These are phyloP conservation scores for Cladorrhinum sp. DNA, from an alignment of 2,329 filamentous ascomycete species.

Conservation along the genomic window DNA sequence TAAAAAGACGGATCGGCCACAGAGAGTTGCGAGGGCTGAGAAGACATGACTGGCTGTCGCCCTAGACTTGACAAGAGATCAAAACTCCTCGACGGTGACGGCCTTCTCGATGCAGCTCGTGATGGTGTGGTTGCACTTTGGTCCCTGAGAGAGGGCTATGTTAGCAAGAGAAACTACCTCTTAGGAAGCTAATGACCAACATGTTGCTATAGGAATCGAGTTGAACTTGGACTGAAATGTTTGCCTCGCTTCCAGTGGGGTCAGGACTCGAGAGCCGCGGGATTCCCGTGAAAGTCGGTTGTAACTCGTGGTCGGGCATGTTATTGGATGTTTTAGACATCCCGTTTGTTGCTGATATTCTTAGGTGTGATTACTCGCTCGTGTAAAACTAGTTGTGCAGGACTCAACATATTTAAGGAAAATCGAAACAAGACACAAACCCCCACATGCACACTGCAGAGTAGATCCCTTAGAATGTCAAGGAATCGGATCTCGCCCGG, in stretches of 20 bases:
- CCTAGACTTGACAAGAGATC: slow-evolving; percentile 9
- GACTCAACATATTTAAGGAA: slow-evolving; percentile 8
- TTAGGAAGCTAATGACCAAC: slow-evolving; percentile 9
- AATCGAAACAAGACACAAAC: background rate
- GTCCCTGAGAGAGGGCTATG: slow-evolving; percentile 2
- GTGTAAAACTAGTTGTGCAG: background rate
- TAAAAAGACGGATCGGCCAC: slow-evolving; percentile 2
- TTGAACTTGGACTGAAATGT: slow-evolving; percentile 25
- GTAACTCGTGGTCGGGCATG: slow-evolving; percentile 13
- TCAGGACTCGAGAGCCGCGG: slow-evolving; percentile 17
- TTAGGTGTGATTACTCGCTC: background rate
- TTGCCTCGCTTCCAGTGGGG: slow-evolving; percentile 20
- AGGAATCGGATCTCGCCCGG: slow-evolving; percentile 6
- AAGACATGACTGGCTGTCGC: slow-evolving; percentile 15
- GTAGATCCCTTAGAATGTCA: background rate
- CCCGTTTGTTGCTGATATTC: background rate
- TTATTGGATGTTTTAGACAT: background rate
- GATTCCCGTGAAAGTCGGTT: background rate
- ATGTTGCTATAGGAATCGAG: slow-evolving; percentile 24
- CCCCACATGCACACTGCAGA: background rate
- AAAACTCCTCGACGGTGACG: slow-evolving; percentile 14
- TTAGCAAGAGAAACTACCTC: background rate
- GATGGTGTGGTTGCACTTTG: slow-evolving; percentile 7
- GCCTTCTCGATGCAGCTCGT: slow-evolving; percentile 14
- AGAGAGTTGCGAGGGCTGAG: slow-evolving; percentile 3